Evolutionary conservation across 2,329 filamentous ascomycete species (phyloP).

Genomic region (Purpureocillium lavendulum): DNA sequence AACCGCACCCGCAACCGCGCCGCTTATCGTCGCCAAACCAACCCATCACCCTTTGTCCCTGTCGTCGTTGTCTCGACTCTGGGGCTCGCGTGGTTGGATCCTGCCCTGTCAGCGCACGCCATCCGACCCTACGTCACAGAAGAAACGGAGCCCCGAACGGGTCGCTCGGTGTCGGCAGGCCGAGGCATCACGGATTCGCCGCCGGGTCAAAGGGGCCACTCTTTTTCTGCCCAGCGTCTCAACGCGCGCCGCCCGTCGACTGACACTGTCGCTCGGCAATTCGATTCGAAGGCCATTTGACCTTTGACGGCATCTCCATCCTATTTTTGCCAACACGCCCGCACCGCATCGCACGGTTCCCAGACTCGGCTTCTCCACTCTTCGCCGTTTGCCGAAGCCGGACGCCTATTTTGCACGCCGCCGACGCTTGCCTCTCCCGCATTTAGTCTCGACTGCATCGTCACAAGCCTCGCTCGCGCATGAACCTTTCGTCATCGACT

Average conservation of each 20-base stretch:
- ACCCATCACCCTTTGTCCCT: too few relatives aligned
- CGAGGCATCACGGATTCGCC: conserved; percentile 2
- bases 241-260: not conserved
- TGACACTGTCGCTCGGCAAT: not conserved
- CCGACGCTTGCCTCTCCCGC: too few relatives aligned
- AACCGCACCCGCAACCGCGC: too few relatives aligned
- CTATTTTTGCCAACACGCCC: too few relatives aligned
- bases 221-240: not conserved
- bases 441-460: not conserved
- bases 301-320: too few relatives aligned
- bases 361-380: not conserved
- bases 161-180: not conserved
- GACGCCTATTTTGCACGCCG: too few relatives aligned
- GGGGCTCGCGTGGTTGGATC: too few relatives aligned
- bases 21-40: too few relatives aligned
- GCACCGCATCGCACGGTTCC: too few relatives aligned
- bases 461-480: not conserved
- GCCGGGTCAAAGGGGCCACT: not conserved
- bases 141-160: too few relatives aligned
- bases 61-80: too few relatives aligned
- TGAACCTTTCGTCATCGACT: not conserved
- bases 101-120: not conserved
- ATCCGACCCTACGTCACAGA: not conserved
- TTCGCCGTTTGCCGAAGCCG: not conserved
- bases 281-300: too few relatives aligned